phyloP scores from a whole-genome alignment of 2,329 filamentous ascomycete species.

The Daldinia sp. region DNA sequence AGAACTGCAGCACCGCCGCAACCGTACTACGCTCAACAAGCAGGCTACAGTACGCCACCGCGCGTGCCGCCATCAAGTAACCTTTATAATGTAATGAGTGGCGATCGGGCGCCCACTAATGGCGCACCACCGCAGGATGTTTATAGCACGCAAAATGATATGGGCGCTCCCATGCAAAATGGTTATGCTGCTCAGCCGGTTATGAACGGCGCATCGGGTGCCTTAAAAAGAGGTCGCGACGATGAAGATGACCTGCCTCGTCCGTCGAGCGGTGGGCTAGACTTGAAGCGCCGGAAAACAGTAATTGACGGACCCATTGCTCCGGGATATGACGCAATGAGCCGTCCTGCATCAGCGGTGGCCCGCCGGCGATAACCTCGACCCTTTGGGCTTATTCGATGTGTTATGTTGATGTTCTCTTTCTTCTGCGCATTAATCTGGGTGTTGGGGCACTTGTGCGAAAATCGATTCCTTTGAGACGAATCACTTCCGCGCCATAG shows the following conservation, averaged over 20 bases:
- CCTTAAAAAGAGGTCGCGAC: conserved; percentile 63
- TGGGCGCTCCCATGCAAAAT: conserved; percentile 67
- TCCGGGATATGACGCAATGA: conserved; percentile 64
- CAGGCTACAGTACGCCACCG: conserved; percentile 83
- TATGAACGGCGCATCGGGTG: conserved; percentile 70
- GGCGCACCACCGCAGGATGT: conserved; percentile 75
- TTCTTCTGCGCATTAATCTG: conserved; percentile 41
- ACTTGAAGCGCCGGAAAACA: conserved; percentile 84
- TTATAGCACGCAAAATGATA: conserved; percentile 75
- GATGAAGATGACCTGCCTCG: conserved; percentile 73
- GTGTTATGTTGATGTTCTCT: conserved; percentile 23
- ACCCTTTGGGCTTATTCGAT: conserved; percentile 7
- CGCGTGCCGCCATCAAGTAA: conserved; percentile 79
- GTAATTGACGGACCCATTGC: conserved; percentile 70
- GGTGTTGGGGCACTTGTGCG: conserved; percentile 44
- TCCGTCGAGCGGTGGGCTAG: conserved; percentile 71
- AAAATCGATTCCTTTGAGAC: conserved; percentile 39
- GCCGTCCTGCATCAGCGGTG: conserved; percentile 61
- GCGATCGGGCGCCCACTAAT: conserved; percentile 76
- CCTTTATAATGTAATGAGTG: conserved; percentile 90
- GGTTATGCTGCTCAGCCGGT: conserved; percentile 73
- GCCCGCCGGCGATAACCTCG: conserved; percentile 51
- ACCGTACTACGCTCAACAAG: conserved; percentile 76
- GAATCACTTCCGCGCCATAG: conserved; percentile 37
- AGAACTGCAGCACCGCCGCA: conserved; percentile 79